phyloP scores from a whole-genome alignment of 495 filamentous ascomycete genomes.

The Aspergillus sclerotioniger region DNA sequence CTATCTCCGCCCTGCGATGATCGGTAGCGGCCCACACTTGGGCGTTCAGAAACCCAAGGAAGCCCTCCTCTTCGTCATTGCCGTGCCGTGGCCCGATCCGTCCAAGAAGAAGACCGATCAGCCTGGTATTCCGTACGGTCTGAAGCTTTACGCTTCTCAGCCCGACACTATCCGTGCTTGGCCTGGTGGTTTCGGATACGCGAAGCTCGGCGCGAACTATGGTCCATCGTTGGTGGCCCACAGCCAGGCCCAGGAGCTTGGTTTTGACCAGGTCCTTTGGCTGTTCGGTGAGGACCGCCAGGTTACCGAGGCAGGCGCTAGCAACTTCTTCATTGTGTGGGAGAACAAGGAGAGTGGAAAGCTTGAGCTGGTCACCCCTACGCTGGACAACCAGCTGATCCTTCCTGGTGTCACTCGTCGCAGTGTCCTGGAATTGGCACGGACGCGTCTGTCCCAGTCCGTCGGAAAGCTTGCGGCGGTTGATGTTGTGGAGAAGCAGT shows the following conservation, averaged over 20 bases:
- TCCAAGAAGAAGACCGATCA: slow-evolving; percentile 33
- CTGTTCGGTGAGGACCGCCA: slow-evolving; percentile 70
- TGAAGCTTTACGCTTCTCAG: slow-evolving; percentile 73
- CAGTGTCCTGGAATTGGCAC: slow-evolving; percentile 72
- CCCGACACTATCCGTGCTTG: slow-evolving; percentile 83
- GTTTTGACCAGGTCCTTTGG: slow-evolving; percentile 91
- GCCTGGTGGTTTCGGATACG: slow-evolving; percentile 88
- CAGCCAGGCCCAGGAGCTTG: slow-evolving; percentile 62
- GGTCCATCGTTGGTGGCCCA: slow-evolving; percentile 77
- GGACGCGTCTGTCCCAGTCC: slow-evolving; percentile 49
- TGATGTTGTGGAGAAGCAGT: slow-evolving; percentile 75
- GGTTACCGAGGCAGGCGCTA: slow-evolving; percentile 89
- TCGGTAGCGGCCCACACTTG: slow-evolving; percentile 73
- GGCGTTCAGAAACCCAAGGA: slow-evolving; percentile 80
- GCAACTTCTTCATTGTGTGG: slow-evolving; percentile 90
- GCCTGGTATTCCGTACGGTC: slow-evolving; percentile 41
- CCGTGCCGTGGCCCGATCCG: slow-evolving; percentile 67
- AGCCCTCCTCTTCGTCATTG: slow-evolving; percentile 80
- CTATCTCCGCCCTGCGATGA: slow-evolving; percentile 82
- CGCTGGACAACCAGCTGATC: slow-evolving; percentile 76
- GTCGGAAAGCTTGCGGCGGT: slow-evolving; percentile 50
- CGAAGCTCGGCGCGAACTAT: slow-evolving; percentile 92
- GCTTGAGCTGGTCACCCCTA: slow-evolving; percentile 77
- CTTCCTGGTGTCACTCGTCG: slow-evolving; percentile 80
- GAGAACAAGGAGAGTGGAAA: slow-evolving; percentile 60